A percentile compares a stretch with the other conserved stretches of the same genome.
Conservation (phyloP, 2,329 filamentous ascomycete genomes). For the Colletotrichum liaoningense region DNA sequence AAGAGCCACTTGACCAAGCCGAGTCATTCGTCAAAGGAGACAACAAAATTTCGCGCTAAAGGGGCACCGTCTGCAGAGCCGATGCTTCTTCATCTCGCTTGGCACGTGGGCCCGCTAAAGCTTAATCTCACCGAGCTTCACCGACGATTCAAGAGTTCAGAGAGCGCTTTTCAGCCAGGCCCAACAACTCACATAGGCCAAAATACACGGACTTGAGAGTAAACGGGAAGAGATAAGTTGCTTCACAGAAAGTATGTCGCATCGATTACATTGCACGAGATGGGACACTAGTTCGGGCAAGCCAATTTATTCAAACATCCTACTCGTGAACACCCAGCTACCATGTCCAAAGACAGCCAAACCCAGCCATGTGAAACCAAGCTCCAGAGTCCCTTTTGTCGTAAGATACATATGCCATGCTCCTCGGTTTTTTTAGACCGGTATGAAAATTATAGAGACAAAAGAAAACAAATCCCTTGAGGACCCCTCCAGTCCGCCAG, state of each 20-base stretch:
- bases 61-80: not conserved
- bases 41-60: not conserved
- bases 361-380: slow-evolving; percentile 5
- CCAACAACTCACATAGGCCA: not conserved
- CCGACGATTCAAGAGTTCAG: not conserved
- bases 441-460: slow-evolving; percentile 19
- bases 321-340: slow-evolving; percentile 26
- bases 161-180: not conserved
- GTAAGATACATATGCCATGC: slow-evolving; percentile 2
- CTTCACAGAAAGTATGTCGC: not conserved
- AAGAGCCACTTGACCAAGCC: slow-evolving; percentile 2
- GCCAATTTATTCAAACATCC: slow-evolving; percentile 34
- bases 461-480: not conserved
- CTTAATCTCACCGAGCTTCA: slow-evolving; percentile 2
- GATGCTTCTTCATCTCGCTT: slow-evolving; percentile 28
- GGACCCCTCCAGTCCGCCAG: not conserved
- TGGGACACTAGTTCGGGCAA: not conserved
- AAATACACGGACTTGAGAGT: not conserved
- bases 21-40: slow-evolving; percentile 29
- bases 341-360: slow-evolving; percentile 15
- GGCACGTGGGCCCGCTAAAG: not conserved
- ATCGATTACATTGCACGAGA: not conserved
- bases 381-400: slow-evolving; percentile 12
- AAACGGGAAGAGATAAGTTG: not conserved
- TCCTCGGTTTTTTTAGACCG: slow-evolving; percentile 2